Evolutionary conservation across 192 early-diverging fungal species (phyloP).

Genomic region (Backusella macrospora): DNA sequence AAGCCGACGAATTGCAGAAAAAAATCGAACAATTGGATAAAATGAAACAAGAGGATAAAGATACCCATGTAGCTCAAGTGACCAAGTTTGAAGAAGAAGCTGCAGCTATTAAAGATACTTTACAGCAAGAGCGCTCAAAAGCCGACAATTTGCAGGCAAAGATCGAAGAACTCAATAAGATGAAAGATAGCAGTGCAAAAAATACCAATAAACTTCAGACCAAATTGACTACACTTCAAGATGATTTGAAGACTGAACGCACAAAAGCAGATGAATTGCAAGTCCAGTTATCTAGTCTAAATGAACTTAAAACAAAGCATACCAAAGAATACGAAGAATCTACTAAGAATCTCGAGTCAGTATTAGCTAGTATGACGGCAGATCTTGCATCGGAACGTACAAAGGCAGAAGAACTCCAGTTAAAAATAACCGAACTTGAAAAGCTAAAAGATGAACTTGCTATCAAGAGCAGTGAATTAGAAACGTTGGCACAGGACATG

Average conservation of each 20-base stretch:
- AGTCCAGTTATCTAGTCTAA: background rate
- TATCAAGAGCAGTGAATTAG: background rate
- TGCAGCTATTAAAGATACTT: background rate
- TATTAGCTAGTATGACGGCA: background rate
- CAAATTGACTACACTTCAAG: background rate
- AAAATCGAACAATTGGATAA: background rate
- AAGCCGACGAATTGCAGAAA: background rate
- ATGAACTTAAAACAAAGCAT: background rate
- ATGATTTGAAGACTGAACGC: background rate
- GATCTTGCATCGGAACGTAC: constrained; percentile 8
- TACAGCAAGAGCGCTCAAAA: background rate
- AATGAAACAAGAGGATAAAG: background rate
- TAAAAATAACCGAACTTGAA: constrained; percentile 4
- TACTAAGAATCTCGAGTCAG: background rate
- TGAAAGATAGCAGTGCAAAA: background rate
- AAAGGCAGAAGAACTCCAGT: background rate
- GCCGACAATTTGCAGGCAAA: background rate
- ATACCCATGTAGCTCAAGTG: background rate
- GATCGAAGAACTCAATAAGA: background rate
- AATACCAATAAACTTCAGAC: background rate
- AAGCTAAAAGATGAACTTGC: background rate
- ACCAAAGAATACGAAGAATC: background rate
- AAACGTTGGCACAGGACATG: background rate
- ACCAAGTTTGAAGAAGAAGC: background rate
- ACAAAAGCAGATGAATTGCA: background rate